A percentile compares a stretch with the other conserved stretches of the same genome.
These are phyloP conservation scores for Xylaria nigripes DNA, from an alignment of 495 filamentous ascomycete species.

Conservation along the genomic window DNA sequence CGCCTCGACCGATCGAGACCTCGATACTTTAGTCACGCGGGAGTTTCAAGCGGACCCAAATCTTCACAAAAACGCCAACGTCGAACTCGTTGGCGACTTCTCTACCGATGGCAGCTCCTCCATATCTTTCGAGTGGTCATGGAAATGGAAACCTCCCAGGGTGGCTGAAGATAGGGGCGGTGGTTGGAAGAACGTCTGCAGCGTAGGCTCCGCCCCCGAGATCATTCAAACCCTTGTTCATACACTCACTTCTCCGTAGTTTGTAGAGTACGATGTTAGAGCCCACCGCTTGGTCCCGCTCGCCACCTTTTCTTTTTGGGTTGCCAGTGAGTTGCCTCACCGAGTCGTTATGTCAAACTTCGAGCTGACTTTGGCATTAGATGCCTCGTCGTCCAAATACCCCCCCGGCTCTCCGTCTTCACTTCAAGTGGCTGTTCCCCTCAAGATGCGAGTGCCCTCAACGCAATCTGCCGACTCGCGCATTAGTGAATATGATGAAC, in stretches of 20 bases:
- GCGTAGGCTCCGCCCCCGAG: slow-evolving; percentile 41
- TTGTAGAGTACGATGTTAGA: slow-evolving; percentile 92
- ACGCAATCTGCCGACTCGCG: slow-evolving; percentile 73
- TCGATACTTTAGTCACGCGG: slow-evolving; percentile 86
- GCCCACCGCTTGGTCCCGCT: slow-evolving; percentile 83
- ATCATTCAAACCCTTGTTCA: not conserved
- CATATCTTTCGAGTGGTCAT: slow-evolving; percentile 88
- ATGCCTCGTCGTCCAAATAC: slow-evolving; percentile 28
- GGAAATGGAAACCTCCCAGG: slow-evolving; percentile 94
- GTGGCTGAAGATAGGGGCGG: slow-evolving; percentile 71
- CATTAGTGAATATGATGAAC: slow-evolving; percentile 59
- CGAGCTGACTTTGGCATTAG: slow-evolving; percentile 18
- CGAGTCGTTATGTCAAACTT: slow-evolving; percentile 27
- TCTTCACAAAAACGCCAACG: slow-evolving; percentile 92
- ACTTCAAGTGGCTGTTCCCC: slow-evolving; percentile 62
- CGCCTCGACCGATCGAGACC: slow-evolving; percentile 71
- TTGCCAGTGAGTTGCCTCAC: slow-evolving; percentile 54
- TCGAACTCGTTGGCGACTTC: slow-evolving; percentile 84
- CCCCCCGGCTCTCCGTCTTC: slow-evolving; percentile 54
- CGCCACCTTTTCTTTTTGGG: slow-evolving; percentile 90
- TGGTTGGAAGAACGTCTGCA: slow-evolving; percentile 93
- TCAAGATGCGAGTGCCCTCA: slow-evolving; percentile 72
- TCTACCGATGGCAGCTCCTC: slow-evolving; percentile 70
- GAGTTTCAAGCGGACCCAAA: slow-evolving; percentile 98
- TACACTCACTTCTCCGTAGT: slow-evolving; percentile 41